A percentile compares a stretch with the other conserved stretches of the same genome.
phyloP scores from a whole-genome alignment of 768 basidiomycete species.

The Suillus subalutaceus region DNA sequence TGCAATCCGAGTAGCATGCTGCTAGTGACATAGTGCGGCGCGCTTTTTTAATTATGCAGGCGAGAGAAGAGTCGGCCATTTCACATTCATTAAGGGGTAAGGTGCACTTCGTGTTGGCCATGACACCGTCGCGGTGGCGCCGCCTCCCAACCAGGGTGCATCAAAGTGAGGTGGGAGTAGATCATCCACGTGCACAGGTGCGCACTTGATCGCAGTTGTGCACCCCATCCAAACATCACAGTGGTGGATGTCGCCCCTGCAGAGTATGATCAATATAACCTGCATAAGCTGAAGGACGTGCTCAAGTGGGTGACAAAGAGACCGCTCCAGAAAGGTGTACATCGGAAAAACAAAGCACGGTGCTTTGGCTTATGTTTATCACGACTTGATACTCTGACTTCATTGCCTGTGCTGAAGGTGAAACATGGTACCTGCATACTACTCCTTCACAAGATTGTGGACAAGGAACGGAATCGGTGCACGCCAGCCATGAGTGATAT shows the following conservation, averaged over 20 bases:
- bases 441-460: not conserved
- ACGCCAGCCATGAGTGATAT: not conserved
- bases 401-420: not conserved
- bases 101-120: conserved; percentile 2
- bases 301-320: not conserved
- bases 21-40: not conserved
- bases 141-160: not conserved
- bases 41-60: not conserved
- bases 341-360: not conserved
- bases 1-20: not conserved
- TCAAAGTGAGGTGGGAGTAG: not conserved
- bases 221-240: not conserved
- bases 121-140: not conserved
- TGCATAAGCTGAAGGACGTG: not conserved
- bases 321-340: not conserved
- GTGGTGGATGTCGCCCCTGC: not conserved
- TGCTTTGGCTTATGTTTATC: not conserved
- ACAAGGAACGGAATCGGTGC: not conserved
- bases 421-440: not conserved
- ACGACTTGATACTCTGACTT: not conserved
- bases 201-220: not conserved
- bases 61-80: not conserved
- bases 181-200: not conserved
- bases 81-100: not conserved
- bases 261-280: not conserved